These are phyloP conservation scores for Gamsiella multidivaricata DNA, from an alignment of 192 early-diverging fungal species.

Conservation along the genomic window DNA sequence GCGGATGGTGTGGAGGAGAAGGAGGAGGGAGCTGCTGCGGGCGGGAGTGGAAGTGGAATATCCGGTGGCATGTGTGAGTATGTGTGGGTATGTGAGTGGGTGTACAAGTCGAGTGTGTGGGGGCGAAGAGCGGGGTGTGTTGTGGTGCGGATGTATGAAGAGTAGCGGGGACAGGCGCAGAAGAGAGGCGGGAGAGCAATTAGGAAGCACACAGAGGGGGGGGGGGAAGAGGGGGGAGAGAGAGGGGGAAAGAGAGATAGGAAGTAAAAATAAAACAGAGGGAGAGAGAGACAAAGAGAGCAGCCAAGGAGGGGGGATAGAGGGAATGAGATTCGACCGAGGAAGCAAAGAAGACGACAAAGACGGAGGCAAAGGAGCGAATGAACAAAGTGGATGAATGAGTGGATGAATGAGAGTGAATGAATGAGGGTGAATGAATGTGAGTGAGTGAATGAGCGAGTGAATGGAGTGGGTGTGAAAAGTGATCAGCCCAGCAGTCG, in stretches of 20 bases:
- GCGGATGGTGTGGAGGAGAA: too few species aligned
- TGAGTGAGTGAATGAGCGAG: too few species aligned
- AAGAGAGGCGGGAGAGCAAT: not conserved
- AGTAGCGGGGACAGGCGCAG: too few species aligned
- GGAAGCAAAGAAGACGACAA: not conserved
- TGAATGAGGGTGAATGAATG: too few species aligned
- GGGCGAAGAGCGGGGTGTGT: slow-evolving; percentile 10
- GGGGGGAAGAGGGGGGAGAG: not conserved
- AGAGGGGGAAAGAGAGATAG: slow-evolving; percentile 1
- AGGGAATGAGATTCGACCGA: not conserved
- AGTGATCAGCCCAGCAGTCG: too few species aligned
- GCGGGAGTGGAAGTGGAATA: not conserved
- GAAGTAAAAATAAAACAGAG: not conserved
- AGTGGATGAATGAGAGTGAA: too few species aligned
- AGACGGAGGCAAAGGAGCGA: not conserved
- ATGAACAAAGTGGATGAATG: too few species aligned
- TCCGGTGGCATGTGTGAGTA: slow-evolving; percentile 3
- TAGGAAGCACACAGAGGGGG: not conserved
- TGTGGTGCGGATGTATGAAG: not conserved
- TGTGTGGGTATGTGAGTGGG: not conserved
- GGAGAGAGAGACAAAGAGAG: not conserved
- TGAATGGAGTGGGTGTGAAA: too few species aligned
- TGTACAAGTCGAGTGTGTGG: not conserved
- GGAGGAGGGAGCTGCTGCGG: too few species aligned
- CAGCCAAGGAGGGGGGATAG: not conserved